phyloP scores from a whole-genome alignment of 441 rosid genomes.

The Euphorbia celastroides region DNA sequence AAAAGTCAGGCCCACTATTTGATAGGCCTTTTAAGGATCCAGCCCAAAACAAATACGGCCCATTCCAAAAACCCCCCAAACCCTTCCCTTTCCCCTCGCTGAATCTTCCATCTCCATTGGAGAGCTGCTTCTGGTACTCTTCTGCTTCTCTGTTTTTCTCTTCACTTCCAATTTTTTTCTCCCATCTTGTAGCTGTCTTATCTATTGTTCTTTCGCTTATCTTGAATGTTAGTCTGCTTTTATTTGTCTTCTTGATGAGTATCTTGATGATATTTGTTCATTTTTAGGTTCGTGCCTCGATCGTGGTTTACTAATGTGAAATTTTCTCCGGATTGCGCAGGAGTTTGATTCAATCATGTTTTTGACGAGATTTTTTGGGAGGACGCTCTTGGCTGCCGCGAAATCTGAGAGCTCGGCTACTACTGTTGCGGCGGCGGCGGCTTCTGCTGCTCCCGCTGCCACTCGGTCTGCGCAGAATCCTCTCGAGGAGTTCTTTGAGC shows the following conservation, averaged over 20 bases:
- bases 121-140: conserved; percentile 1
- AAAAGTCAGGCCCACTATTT: not conserved
- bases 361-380: conserved; percentile 51
- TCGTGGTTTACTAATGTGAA: not conserved
- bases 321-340: conserved; percentile 14
- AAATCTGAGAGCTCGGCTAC: conserved; percentile 55
- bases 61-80: not conserved
- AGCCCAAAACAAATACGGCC: too few species aligned
- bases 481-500: conserved; percentile 79
- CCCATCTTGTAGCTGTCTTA: not conserved
- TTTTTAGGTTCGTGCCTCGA: not conserved
- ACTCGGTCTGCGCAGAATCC: conserved; percentile 42
- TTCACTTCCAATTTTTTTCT: not conserved
- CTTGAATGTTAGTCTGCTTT: not conserved
- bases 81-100: not conserved
- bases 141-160: not conserved
- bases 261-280: not conserved
- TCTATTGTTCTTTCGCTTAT: not conserved
- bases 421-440: conserved; percentile 41
- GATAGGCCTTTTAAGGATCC: too few species aligned
- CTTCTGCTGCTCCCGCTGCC: conserved; percentile 22
- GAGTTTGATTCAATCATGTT: conserved; percentile 39
- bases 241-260: not conserved
- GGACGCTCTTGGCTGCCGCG: conserved; percentile 54
- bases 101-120: not conserved